A percentile compares a stretch with the other conserved stretches of the same genome.
phyloP scores from a whole-genome alignment of 257 asterid species.

The Plantago ovata region DNA sequence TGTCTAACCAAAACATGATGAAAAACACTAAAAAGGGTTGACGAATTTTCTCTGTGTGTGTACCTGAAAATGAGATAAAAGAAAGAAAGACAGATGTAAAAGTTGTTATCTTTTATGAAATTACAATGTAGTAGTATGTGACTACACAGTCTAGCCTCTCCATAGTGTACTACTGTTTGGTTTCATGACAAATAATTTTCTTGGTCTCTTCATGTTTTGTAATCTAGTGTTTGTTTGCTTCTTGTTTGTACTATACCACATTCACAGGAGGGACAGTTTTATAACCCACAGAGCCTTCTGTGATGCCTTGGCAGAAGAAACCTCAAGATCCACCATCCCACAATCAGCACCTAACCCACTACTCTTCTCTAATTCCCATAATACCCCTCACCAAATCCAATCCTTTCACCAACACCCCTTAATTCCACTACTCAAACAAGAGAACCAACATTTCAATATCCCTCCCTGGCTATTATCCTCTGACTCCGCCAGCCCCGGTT shows the following conservation, averaged over 20 bases:
- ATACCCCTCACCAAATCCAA: conserved; percentile 29
- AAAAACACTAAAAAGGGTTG: conserved; percentile 42
- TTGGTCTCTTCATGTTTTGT: conserved; percentile 34
- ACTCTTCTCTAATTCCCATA: conserved; percentile 27
- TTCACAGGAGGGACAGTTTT: conserved; percentile 66
- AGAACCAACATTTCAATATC: conserved; percentile 34
- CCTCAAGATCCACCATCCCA: conserved; percentile 44
- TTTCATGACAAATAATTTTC: conserved; percentile 9
- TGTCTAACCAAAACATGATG: conserved; percentile 31
- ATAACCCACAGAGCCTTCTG: conserved; percentile 86
- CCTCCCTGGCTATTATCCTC: conserved; percentile 51
- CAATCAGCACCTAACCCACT: conserved; percentile 29
- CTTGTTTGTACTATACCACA: conserved; percentile 3
- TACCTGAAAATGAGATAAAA: conserved; percentile 20
- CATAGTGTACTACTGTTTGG: conserved; percentile 10
- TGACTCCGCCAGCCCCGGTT: conserved; percentile 14
- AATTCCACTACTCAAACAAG: conserved; percentile 38
- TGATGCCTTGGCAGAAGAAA: conserved; percentile 69
- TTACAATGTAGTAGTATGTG: conserved; percentile 15
- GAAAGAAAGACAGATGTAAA: conserved; percentile 4
- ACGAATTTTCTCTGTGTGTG: conserved; percentile 24
- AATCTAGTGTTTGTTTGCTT: conserved; percentile 47
- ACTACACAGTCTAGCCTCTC: conserved; percentile 15
- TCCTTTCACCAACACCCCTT: conserved; percentile 20
- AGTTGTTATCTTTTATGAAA: conserved; percentile 11